Evolutionary conservation across 2,329 filamentous ascomycete species (phyloP), one percentile per base, ranked within the genome.

Genomic region (Hypoxylon sp.): DNA sequence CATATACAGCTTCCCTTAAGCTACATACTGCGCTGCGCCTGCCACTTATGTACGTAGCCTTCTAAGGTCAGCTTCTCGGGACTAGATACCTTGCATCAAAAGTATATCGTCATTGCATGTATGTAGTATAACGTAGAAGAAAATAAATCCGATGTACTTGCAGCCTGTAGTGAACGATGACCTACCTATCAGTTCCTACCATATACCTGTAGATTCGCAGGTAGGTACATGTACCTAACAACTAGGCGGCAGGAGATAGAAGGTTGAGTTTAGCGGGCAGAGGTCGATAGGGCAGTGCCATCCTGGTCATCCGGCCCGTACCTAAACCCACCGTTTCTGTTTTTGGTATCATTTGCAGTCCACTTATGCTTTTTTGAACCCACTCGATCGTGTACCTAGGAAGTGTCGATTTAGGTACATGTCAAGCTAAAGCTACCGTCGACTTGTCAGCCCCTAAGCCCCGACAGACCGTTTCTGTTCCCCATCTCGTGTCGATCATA

Each of bases 401-500:
- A 64, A 56, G 51, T 32, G 21, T 60, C 46, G 37, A 52, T 54
- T 54, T 53, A 44, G 29, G 35, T 44, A 42, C 52, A 50, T 42
- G 50, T 17, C 32, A n/a, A 53, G 17, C 47, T 58, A 39, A 50
- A 32, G 32, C 59, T 46, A 5, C 24, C 54, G 44, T 67, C 27
- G 53, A 60, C 54, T 63, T 65, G 55, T 70, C 54, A 68, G 55
- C 59, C 39, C 17, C 39, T 8, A 44, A 8, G 39, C 39, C 37
- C 68, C 61, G 68, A 68, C 56, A 66, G 62, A 27, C 54, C 47
- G 62, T 69, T 66, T 60, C 58, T 64, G 7, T 61, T 69, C 56
- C 51, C 57, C 63, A 67, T 67, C 69, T 69, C 67, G 63, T 67
- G 69, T 69, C 44, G 31, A 65, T 71, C 63, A 60, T 65, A 65